Evolutionary conservation across 2,329 filamentous ascomycete genomes (phyloP), one percentile per base, ranked within the genome.

Genomic region (Ilyonectria mors-panacis): DNA sequence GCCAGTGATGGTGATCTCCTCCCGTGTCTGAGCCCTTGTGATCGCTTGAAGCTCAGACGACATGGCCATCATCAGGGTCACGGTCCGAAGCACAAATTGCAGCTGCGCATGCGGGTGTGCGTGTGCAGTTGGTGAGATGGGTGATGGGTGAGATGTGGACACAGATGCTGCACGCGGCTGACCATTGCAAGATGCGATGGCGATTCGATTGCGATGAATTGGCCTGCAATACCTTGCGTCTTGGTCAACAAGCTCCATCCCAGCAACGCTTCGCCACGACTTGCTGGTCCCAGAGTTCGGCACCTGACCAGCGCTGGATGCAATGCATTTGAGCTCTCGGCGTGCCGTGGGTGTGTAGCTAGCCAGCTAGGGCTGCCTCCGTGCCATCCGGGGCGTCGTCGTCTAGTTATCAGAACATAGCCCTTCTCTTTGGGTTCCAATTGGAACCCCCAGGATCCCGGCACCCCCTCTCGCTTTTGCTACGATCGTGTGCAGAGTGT

Each of bases 401-500:
- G 51, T 47, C 33, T 4, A 26, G 26, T 26, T 21, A 54, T 57
- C 48, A 45, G 56, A 48, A 19, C 28, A 35, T 6, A 12, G 37
- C 51, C n/a, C 23, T 45, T 65, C 50, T 23, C 21, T 51, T 26
- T 17, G n/a, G 17, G 6, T 42, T 21, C 28, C 23, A 54, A 51
- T 57, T 61, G 56, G 63, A 51, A 60, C 28, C 28, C 15, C 63
- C 42, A 59, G 51, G 35, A 59, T 44, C 44, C 51, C 54, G 45
- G 51, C 51, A 48, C 54, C 48, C 35, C 48, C 61, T 51, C 17
- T 28, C 35, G 5, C 30, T 13, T 23, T 53, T 47, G 53, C 53
- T 37, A 58, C 63, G 58, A 66, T 66, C 58, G 58, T 47, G 37
- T 61, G 58, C 58, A 66, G 63, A 42, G 53, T 66, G n/a, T 58